A percentile compares a stretch with the other conserved stretches of the same genome.
Conservation (phyloP, 305 asterid species). For the Plantago coronopus region DNA sequence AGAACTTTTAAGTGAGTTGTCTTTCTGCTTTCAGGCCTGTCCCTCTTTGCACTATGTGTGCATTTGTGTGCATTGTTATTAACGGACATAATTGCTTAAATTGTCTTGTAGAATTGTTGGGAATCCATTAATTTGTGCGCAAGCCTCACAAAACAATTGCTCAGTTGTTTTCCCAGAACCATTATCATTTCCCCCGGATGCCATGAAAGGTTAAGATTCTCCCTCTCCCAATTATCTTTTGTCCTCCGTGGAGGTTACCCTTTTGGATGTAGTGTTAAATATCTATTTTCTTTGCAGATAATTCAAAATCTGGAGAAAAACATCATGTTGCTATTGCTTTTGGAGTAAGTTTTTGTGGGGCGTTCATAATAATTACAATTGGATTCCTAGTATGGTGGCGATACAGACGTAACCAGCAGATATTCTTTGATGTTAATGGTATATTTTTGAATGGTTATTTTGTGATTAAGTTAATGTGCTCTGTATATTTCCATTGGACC, state of each 20-base stretch:
- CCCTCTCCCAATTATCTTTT: not conserved
- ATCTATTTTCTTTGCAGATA: conserved; percentile 35
- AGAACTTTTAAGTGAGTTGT: conserved; percentile 77
- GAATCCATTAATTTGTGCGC: conserved; percentile 79
- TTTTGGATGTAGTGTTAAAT: conserved; percentile 3
- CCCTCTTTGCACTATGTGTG: conserved; percentile 8
- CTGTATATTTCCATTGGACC: not conserved
- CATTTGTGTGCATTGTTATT: not conserved
- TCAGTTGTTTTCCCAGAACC: conserved; percentile 80
- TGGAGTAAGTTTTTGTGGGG: conserved; percentile 66
- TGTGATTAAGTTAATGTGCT: too few relatives aligned
- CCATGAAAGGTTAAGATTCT: conserved; percentile 42
- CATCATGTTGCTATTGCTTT: conserved; percentile 62
- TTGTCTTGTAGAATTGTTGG: conserved; percentile 62
- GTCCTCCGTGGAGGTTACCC: not conserved
- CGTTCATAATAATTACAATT: conserved; percentile 39
- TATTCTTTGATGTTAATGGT: conserved; percentile 94
- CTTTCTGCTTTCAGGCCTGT: conserved; percentile 12
- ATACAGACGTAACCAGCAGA: conserved; percentile 75
- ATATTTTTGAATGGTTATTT: not conserved
- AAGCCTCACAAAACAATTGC: conserved; percentile 60
- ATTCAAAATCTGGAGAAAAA: conserved; percentile 39
- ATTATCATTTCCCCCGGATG: conserved; percentile 66
- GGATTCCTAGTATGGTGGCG: conserved; percentile 78
- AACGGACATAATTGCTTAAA: not conserved